Conservation (phyloP, 78 protist species). For the Reticulomyxa filosa region DNA sequence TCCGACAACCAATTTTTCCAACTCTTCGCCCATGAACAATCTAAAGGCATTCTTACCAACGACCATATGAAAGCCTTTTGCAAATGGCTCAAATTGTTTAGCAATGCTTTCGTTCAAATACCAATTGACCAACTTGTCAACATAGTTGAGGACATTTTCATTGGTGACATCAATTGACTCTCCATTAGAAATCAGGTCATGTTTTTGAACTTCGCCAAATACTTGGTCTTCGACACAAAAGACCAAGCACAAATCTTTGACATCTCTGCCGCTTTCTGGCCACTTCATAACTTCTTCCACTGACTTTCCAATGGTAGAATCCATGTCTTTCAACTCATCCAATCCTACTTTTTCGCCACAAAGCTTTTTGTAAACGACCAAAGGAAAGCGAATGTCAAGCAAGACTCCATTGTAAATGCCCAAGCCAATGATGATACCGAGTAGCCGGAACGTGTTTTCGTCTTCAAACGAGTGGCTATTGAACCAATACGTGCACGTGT, state of each 20-base stretch:
- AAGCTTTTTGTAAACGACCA: constrained; percentile 56
- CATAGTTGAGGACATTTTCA: constrained; percentile 52
- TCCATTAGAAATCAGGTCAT: constrained; percentile 56
- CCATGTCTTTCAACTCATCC: constrained; percentile 12
- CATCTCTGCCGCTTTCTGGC: constrained; percentile 23
- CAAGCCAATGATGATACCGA: constrained; percentile 30
- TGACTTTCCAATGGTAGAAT: no score
- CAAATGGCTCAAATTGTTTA: constrained; percentile 48
- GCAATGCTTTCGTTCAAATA: constrained; percentile 25
- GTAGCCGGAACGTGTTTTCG: constrained; percentile 15
- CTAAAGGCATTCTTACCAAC: constrained; percentile 10
- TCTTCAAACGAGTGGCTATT: constrained; percentile 19
- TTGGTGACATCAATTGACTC: constrained; percentile 40
- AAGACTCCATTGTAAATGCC: constrained; percentile 87
- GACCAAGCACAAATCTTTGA: constrained; percentile 24
- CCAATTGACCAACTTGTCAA: constrained; percentile 33
- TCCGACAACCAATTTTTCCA: constrained; percentile 78
- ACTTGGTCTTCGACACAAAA: constrained; percentile 28
- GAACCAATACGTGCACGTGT: constrained; percentile 52
- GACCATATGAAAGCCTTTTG: constrained; percentile 50
- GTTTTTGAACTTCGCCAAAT: constrained; percentile 34
- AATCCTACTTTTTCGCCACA: constrained; percentile 5
- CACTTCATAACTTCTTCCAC: no score
- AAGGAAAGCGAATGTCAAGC: constrained; percentile 75
- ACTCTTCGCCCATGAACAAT: constrained; percentile 53